Evolutionary conservation across 371 early-diverging fungal species (phyloP), one percentile per base, ranked within the genome.

Genomic region (Phascolomyces articulosus): DNA sequence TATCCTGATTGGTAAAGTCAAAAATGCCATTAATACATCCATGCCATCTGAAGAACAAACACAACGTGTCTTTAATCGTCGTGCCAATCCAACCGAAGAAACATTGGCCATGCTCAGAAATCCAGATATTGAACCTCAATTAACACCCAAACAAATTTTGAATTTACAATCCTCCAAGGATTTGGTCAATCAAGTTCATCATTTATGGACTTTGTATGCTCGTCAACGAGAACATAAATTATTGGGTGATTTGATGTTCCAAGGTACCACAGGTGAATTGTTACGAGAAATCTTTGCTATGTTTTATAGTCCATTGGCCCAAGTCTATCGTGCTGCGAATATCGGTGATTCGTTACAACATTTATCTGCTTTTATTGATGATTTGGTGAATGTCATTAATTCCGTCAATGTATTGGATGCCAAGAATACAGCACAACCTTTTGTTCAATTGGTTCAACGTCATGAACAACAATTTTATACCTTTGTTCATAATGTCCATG

Each of bases 281-380:
- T 68, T 88, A 38, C 85, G 82, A 59, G 86, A 88, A 40, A 56
- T 86, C n/a, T 74, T 88, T 47, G 65, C 85, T 10, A 77, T 86
- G 26, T 85, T 88, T 48, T 88, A 88, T 58, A 70, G 81, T 48
- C 88, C 88, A 6, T 49, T 88, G 47, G 84, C 84, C 13, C 71
- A 83, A 63, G 84, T 88, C 4, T 88, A 88, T 69, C 82, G 77
- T 60, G 75, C 83, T 3, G 88, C 88, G 20, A 84, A 85, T 62
- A 80, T 88, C 44, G 81, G 83, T 2, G 85, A 82, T 41, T 79
- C 82, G 11, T 51, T 88, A 23, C 67, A 77, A 56, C 84, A 88
- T 62, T 64, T 85, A 31, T 70, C 78, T 2, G 74, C 66, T 16
- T 88, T 88, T 63, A 69, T 77, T 23, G 85, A 86, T n/a, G 86